phyloP scores from a whole-genome alignment of 1,139 yeast species.

The Suhomyces bokatorum region DNA sequence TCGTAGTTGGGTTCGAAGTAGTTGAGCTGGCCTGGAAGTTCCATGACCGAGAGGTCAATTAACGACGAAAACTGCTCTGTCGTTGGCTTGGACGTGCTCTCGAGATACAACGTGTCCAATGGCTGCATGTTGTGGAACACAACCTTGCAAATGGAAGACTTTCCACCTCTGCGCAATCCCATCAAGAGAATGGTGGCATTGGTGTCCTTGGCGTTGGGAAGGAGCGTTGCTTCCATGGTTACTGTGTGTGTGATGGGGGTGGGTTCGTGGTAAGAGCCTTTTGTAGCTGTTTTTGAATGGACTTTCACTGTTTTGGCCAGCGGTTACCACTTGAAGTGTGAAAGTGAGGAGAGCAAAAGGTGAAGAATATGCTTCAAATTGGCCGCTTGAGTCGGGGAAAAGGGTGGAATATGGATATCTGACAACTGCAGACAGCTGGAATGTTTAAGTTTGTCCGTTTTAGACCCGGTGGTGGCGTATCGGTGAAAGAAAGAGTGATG shows the following conservation, averaged over 20 bases:
- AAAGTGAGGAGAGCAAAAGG: too few species aligned
- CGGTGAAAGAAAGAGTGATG: background rate
- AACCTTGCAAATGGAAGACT: slow-evolving; percentile 90
- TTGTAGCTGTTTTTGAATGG: too few species aligned
- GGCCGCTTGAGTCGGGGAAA: too few species aligned
- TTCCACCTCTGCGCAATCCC: slow-evolving; percentile 84
- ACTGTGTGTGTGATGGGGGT: background rate
- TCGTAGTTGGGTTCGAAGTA: slow-evolving; percentile 85
- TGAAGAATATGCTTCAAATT: too few species aligned
- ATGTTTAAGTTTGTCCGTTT: too few species aligned
- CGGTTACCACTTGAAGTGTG: too few species aligned
- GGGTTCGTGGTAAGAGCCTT: background rate
- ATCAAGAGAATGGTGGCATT: slow-evolving; percentile 76
- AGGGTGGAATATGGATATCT: too few species aligned
- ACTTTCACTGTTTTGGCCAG: too few species aligned
- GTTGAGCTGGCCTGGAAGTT: slow-evolving; percentile 91
- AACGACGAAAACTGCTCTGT: slow-evolving; percentile 75
- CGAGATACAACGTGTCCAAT: slow-evolving; percentile 84
- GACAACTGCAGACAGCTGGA: too few species aligned
- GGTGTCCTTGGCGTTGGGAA: slow-evolving; percentile 43
- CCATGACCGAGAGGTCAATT: slow-evolving; percentile 90
- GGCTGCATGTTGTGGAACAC: slow-evolving; percentile 98
- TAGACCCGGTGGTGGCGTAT: too few species aligned
- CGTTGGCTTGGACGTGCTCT: slow-evolving; percentile 87
- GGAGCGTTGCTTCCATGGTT: slow-evolving; percentile 36